These are phyloP conservation scores for Boeremia lycopersici DNA, from an alignment of 2,329 filamentous ascomycete genomes.

Conservation along the genomic window DNA sequence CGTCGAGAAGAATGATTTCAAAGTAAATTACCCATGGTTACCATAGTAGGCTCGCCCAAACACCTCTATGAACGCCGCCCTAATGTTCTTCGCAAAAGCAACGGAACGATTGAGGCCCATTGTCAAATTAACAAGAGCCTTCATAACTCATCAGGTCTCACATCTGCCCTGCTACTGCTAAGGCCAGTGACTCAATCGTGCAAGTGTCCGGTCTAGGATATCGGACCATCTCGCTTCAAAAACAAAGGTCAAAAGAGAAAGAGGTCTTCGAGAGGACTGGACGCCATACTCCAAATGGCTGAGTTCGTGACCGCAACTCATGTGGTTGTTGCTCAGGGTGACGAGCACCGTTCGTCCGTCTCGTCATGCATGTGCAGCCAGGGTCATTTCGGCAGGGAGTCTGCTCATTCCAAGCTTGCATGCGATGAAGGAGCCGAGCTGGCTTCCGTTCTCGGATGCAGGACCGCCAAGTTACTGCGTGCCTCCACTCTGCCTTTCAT, in stretches of 20 bases:
- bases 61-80: conserved; percentile 42
- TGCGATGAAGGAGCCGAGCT: background rate
- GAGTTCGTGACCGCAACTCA: background rate
- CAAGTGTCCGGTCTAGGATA: conserved; percentile 2
- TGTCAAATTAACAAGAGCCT: background rate
- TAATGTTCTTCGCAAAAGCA: conserved; percentile 25
- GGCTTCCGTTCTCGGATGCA: background rate
- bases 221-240: conserved; percentile 6
- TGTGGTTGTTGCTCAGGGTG: background rate
- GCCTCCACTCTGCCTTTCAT: conserved; percentile 41
- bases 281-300: background rate
- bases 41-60: conserved; percentile 14
- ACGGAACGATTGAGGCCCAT: conserved; percentile 2
- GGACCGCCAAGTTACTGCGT: background rate
- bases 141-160: conserved; percentile 10
- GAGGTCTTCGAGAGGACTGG: conserved; percentile 13
- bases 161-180: background rate
- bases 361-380: background rate
- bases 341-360: background rate
- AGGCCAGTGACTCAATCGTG: background rate
- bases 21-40: conserved; percentile 11
- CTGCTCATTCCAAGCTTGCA: background rate
- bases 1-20: background rate
- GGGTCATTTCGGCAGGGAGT: background rate
- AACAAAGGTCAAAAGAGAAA: conserved; percentile 9